Percentiles rank a stretch among this genome's conserved stretches.
These are phyloP conservation scores for Trichoderma oligosporum DNA, from an alignment of 2,329 filamentous ascomycete genomes.

Conservation along the genomic window DNA sequence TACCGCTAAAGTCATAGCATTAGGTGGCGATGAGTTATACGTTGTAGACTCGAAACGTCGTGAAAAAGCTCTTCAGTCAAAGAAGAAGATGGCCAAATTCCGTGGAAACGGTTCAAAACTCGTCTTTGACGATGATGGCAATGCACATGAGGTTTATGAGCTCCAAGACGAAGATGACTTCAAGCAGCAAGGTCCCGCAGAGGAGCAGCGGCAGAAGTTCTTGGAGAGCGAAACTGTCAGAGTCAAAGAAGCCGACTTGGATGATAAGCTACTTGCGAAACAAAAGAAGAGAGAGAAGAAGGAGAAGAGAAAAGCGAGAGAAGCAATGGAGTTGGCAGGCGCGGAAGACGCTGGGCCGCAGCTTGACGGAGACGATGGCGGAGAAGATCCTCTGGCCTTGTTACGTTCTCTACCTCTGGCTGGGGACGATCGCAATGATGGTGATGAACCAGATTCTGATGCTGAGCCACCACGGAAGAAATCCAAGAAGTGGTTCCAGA, in stretches of 20 bases:
- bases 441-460: conserved; percentile 34
- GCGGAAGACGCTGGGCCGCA: conserved; percentile 30
- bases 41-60: conserved; percentile 91
- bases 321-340: conserved; percentile 42
- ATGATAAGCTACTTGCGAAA: conserved; percentile 77
- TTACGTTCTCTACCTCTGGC: conserved; percentile 55
- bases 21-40: conserved; percentile 68
- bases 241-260: conserved; percentile 70
- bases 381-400: conserved; percentile 54
- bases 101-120: conserved; percentile 82
- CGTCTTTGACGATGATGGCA: conserved; percentile 88
- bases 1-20: conserved; percentile 59
- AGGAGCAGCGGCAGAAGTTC: conserved; percentile 73
- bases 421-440: conserved; percentile 31
- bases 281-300: conserved; percentile 74
- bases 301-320: conserved; percentile 66
- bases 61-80: conserved; percentile 91
- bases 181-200: conserved; percentile 66
- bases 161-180: conserved; percentile 84
- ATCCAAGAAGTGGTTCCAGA: conserved; percentile 76
- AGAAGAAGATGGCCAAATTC: conserved; percentile 89
- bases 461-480: conserved; percentile 50
- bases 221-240: conserved; percentile 69
- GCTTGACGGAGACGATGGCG: conserved; percentile 41
- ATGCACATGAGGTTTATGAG: conserved; percentile 80